Conservation (phyloP, 2,329 filamentous ascomycete genomes). For the Emergomyces orientalis region DNA sequence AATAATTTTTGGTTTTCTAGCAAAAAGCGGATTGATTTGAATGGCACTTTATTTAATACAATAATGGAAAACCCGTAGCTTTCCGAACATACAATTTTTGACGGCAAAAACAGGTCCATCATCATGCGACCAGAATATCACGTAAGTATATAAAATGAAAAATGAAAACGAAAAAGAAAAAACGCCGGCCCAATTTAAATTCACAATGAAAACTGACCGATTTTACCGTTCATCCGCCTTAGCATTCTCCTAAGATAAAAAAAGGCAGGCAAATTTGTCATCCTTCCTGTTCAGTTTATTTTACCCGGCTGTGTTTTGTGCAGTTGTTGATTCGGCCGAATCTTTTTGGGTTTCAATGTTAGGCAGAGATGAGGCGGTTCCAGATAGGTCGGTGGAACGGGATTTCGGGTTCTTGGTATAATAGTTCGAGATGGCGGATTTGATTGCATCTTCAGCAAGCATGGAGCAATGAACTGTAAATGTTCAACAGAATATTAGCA, state of each 20-base stretch:
- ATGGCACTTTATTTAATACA: constrained; percentile 5
- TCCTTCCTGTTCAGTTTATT: background rate
- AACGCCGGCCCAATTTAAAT: background rate
- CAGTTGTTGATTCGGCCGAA: background rate
- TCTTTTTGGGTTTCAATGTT: constrained; percentile 46
- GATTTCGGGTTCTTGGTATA: constrained; percentile 81
- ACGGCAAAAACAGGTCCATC: background rate
- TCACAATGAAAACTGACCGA: background rate
- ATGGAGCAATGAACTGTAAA: constrained; percentile 74
- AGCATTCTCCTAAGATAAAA: background rate
- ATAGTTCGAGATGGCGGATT: constrained; percentile 83
- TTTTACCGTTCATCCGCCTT: background rate
- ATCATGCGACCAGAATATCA: background rate
- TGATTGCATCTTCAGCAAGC: constrained; percentile 87
- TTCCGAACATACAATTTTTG: constrained; percentile 5
- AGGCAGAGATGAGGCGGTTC: constrained; percentile 60
- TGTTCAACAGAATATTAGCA: constrained; percentile 5
- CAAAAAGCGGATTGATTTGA: background rate
- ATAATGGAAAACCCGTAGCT: background rate
- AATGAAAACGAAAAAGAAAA: background rate
- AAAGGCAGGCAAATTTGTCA: background rate
- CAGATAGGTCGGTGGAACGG: constrained; percentile 63
- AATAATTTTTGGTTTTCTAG: background rate
- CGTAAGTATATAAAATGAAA: background rate
- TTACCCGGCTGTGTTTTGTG: background rate